A percentile compares a stretch with the other conserved stretches of the same genome.
Evolutionary conservation across 805 yeast species (phyloP).

Genomic region (Kodamaea sagamina): DNA sequence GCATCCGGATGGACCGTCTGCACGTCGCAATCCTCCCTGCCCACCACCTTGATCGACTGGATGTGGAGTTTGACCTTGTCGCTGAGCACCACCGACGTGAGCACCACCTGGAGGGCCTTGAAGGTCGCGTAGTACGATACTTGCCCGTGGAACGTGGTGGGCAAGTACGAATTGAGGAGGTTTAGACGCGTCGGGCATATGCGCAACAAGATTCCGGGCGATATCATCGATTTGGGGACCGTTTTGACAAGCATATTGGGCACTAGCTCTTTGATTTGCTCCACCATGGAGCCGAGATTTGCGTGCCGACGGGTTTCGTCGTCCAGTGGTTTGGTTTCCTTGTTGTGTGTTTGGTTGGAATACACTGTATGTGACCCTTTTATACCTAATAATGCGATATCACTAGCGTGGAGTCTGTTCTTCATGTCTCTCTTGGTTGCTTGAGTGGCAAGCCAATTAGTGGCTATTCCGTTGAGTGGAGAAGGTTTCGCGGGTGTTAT

Average conservation of each 20-base stretch:
- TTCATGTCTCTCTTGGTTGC: no score
- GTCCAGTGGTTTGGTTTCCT: not conserved
- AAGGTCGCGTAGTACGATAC: constrained; percentile 56
- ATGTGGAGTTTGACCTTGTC: constrained; percentile 57
- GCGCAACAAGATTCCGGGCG: constrained; percentile 51
- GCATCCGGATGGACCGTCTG: constrained; percentile 40
- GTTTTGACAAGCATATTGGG: constrained; percentile 52
- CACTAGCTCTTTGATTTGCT: constrained; percentile 46
- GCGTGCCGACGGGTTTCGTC: constrained; percentile 22
- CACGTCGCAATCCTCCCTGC: constrained; percentile 20
- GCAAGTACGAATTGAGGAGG: constrained; percentile 50
- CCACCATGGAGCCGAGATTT: constrained; percentile 57
- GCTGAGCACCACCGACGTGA: constrained; percentile 57
- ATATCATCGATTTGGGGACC: constrained; percentile 46
- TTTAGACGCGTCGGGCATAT: constrained; percentile 55
- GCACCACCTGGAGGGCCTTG: constrained; percentile 55
- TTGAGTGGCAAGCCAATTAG: not conserved
- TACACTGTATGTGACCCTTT: not conserved
- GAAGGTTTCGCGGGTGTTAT: not conserved
- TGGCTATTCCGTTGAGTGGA: not conserved
- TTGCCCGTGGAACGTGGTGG: constrained; percentile 53
- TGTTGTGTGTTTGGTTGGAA: not conserved
- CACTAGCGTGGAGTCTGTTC: no score
- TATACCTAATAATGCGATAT: not conserved
- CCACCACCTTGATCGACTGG: constrained; percentile 39